A percentile compares a stretch with the other conserved stretches of the same genome.
These are phyloP conservation scores for Fraxinus ornus DNA, from an alignment of 305 asterid species.

Conservation along the genomic window DNA sequence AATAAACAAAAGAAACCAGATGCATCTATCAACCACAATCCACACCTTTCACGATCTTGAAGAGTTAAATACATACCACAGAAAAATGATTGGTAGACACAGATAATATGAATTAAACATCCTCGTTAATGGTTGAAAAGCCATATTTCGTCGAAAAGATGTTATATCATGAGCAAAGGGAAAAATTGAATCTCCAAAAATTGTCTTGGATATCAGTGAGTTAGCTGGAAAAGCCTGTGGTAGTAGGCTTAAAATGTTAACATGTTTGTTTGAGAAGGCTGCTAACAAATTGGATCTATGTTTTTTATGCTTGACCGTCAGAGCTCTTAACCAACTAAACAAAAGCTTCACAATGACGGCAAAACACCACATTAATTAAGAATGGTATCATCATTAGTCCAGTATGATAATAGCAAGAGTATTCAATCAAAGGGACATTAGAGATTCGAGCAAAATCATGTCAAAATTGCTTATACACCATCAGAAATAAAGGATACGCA, in stretches of 20 bases:
- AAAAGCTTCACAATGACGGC: not conserved
- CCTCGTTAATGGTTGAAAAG: not conserved
- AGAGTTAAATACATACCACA: not conserved
- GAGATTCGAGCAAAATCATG: not conserved
- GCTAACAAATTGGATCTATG: not conserved
- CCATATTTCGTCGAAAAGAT: not conserved
- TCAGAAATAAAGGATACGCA: conserved; percentile 72
- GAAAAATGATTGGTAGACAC: not conserved
- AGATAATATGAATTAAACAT: not conserved
- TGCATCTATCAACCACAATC: not conserved
- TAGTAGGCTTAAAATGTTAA: not conserved
- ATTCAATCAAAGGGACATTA: conserved; percentile 9
- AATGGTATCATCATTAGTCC: not conserved
- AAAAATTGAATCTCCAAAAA: not conserved
- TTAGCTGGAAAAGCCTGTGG: not conserved
- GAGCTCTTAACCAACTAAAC: conserved; percentile 1
- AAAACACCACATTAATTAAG: not conserved
- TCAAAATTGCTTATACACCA: not conserved
- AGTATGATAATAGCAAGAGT: not conserved
- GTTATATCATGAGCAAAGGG: not conserved
- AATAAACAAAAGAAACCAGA: not conserved
- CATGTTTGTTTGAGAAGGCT: not conserved
- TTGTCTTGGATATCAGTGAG: conserved; percentile 13
- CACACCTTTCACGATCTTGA: conserved; percentile 13
- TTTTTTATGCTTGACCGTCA: conserved; percentile 9